Base-by-base conservation (phyloP, 1,284 basidiomycete genomes). In the Ganoderma leucocontextum region DNA sequence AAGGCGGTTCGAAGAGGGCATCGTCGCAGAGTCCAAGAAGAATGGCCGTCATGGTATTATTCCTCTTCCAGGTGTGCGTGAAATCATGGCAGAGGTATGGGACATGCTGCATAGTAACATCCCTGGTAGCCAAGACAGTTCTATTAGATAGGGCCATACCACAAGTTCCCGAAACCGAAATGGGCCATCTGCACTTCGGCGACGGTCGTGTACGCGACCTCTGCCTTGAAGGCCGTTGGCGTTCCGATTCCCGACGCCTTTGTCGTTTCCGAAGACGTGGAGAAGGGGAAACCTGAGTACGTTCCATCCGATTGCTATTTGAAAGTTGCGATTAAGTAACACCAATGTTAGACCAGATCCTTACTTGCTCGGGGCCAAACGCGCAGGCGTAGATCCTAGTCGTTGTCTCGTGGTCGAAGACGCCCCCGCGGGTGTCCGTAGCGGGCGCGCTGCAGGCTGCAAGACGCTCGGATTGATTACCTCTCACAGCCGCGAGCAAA, bases 351-450 rank as follows among this genome's bases (percentile, higher is more conserved):
- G 93, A 80, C 95, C 95, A 9, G 95, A 96, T 76, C 95, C 95
- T 7, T 97, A 96, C 81, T 81, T 94, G 63, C 83, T 91, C 39
- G 93, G 91, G 15, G 92, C 93, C 29, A 79, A 88, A 75, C 83
- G 82, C 68, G 89, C 87, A 75, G 85, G 87, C 1, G 86, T 90
- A 13, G 83, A 87, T 44, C 87, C 90, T 35, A 79, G 83, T 63
- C 86, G 86, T 47, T 94, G 91, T 88, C 83, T 96, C 63, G 95
- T 96, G 12, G 86, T 96, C 52, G 95, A 96, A 78, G 95, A 97
- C 81, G 94, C 95, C 1, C 95, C 95, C 0, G 87, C 87, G 8
- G 95, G 95, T 17, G 84, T 96, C 67, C 83, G 81, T 55, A 91
- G 92, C 65, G 95, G 95, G 10, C 83, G 88, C 39, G 87, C 90